Evolutionary conservation across 441 rosid species (phyloP).

Genomic region (Eruca vesicaria): DNA sequence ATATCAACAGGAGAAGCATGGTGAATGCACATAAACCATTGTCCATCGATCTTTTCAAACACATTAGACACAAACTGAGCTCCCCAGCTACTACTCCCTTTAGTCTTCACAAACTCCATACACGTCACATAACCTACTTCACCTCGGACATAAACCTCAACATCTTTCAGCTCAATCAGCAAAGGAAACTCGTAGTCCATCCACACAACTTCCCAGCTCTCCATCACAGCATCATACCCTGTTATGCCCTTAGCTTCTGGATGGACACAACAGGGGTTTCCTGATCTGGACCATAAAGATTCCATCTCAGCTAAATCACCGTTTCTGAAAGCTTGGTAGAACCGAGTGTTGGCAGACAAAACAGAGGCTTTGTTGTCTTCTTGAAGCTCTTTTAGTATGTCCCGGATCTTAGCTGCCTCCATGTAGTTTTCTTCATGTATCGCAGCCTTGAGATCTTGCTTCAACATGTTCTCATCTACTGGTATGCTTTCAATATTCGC

Average conservation of each 20-base stretch:
- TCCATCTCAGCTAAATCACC: slow-evolving; percentile 77
- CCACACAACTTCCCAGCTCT: slow-evolving; percentile 95
- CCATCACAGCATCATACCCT: slow-evolving; percentile 72
- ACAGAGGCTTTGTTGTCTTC: slow-evolving; percentile 69
- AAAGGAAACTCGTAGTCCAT: slow-evolving; percentile 83
- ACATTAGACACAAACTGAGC: slow-evolving; percentile 85
- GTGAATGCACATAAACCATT: slow-evolving; percentile 80
- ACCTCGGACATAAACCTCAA: slow-evolving; percentile 66
- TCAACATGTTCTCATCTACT: slow-evolving; percentile 58
- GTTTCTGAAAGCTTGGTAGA: slow-evolving; percentile 67
- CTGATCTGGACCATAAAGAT: slow-evolving; percentile 61
- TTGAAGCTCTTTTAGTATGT: slow-evolving; percentile 53
- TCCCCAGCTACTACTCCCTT: slow-evolving; percentile 90
- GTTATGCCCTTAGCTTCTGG: slow-evolving; percentile 80
- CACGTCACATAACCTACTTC: slow-evolving; percentile 75
- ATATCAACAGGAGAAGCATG: slow-evolving; percentile 87
- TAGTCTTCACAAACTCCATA: slow-evolving; percentile 77
- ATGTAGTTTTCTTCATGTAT: slow-evolving; percentile 77
- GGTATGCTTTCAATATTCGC: slow-evolving; percentile 51
- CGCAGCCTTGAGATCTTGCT: slow-evolving; percentile 57
- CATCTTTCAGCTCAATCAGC: slow-evolving; percentile 68
- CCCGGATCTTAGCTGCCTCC: slow-evolving; percentile 79
- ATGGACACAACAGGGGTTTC: slow-evolving; percentile 71
- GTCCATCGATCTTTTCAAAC: slow-evolving; percentile 71
- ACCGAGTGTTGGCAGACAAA: slow-evolving; percentile 68